A percentile compares a stretch with the other conserved stretches of the same genome.
These are phyloP conservation scores for Butyriboletus loyo DNA, from an alignment of 768 basidiomycete genomes.

Conservation along the genomic window DNA sequence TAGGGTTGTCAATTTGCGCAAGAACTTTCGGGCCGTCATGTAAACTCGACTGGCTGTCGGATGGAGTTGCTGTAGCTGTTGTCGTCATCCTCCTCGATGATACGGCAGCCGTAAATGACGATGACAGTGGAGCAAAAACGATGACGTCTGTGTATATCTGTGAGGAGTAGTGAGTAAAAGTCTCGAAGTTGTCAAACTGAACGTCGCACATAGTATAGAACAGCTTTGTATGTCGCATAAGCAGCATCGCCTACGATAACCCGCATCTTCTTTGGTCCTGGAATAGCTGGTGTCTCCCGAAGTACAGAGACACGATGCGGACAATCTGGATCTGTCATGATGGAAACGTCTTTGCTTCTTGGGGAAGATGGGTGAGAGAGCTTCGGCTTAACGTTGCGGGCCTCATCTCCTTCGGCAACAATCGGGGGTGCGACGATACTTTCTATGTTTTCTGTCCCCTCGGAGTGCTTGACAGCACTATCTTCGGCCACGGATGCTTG, in stretches of 20 bases:
- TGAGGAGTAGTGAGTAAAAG: neutral
- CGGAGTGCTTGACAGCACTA: neutral
- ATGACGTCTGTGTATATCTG: constrained; percentile 86
- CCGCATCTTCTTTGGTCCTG: constrained; percentile 50
- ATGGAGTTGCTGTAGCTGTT: constrained; percentile 20
- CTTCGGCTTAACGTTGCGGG: constrained; percentile 33
- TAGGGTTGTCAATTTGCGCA: constrained; percentile 24
- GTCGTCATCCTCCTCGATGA: constrained; percentile 10
- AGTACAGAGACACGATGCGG: neutral
- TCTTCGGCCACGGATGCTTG: constrained; percentile 8
- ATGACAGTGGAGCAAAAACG: constrained; percentile 80
- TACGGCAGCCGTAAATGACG: constrained; percentile 47
- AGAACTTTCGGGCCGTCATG: constrained; percentile 19
- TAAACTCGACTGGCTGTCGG: constrained; percentile 37
- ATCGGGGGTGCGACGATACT: neutral
- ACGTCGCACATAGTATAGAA: constrained; percentile 71
- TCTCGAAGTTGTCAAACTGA: neutral
- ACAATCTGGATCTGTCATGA: constrained; percentile 13
- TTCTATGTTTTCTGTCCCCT: neutral
- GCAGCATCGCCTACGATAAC: constrained; percentile 58
- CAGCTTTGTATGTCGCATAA: constrained; percentile 60
- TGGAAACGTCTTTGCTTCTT: constrained; percentile 23
- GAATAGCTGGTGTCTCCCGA: constrained; percentile 8
- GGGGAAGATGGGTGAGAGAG: constrained; percentile 41
- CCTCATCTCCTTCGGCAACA: constrained; percentile 9